Conservation (phyloP, 257 asterid species). For the Solanum lignicaule region DNA sequence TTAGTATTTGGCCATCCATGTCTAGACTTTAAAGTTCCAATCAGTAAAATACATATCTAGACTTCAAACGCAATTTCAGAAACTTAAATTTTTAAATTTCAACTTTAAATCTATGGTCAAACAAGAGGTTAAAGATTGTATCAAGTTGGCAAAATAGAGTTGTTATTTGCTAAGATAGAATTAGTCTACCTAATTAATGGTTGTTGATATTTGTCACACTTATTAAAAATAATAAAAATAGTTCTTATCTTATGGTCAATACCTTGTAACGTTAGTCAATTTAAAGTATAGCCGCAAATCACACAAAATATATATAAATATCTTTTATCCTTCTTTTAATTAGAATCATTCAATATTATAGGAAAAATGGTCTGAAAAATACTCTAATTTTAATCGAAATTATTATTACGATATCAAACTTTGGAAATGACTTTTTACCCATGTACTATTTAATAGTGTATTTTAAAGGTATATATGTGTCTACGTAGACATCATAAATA, state of each 20-base stretch:
- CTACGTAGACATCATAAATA: no score
- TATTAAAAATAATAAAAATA: background rate
- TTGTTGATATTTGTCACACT: background rate
- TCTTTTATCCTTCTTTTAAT: no score
- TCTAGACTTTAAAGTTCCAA: background rate
- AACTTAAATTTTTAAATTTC: no score
- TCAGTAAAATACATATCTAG: background rate
- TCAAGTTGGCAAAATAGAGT: background rate
- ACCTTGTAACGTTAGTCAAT: background rate
- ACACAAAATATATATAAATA: background rate
- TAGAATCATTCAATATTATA: no score
- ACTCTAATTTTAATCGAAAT: accelerated
- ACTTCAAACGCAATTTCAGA: background rate
- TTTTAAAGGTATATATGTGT: no score
- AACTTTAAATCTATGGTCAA: background rate
- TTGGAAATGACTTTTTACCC: accelerated
- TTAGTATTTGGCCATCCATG: background rate
- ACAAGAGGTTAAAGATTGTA: background rate
- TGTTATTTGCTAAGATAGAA: background rate
- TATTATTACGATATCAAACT: accelerated
- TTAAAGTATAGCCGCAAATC: background rate
- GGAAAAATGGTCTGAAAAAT: accelerated
- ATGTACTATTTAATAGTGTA: no score
- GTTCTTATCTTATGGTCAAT: background rate
- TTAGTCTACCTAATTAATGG: background rate